Percentiles rank a stretch among this genome's conserved stretches.
Conservation (phyloP, 2,329 filamentous ascomycete species). For the Clonostachys solani region DNA sequence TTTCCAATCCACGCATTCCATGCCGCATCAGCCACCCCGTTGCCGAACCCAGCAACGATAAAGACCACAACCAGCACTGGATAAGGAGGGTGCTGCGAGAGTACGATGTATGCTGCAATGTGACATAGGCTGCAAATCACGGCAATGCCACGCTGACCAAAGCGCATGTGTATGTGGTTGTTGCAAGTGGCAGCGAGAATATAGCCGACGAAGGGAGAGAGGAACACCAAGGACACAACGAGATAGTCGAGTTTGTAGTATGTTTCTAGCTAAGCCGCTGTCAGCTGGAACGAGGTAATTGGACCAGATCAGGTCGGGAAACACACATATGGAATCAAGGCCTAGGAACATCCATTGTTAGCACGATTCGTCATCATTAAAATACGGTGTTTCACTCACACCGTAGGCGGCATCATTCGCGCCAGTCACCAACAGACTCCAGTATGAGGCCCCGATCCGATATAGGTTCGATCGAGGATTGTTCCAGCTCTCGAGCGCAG, state of each 20-base stretch:
- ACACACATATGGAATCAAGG: slow-evolving; percentile 47
- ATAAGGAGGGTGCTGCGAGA: background rate
- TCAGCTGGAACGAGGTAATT: too few relatives aligned
- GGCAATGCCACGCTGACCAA: background rate
- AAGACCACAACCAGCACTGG: background rate
- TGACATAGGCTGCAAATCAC: background rate
- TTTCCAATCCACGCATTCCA: background rate
- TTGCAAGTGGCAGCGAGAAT: background rate
- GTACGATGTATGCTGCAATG: background rate
- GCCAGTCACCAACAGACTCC: slow-evolving; percentile 53
- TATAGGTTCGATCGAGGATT: slow-evolving; percentile 40
- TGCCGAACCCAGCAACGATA: background rate
- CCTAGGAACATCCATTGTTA: slow-evolving; percentile 19
- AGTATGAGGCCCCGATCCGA: slow-evolving; percentile 49
- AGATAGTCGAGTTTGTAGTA: background rate
- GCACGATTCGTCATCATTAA: background rate
- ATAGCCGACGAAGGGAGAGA: background rate
- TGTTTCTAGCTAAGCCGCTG: background rate
- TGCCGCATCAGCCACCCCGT: background rate
- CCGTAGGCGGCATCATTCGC: slow-evolving; percentile 56
- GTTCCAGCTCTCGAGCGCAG: slow-evolving; percentile 36
- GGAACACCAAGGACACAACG: background rate
- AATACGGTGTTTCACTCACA: slow-evolving; percentile 26
- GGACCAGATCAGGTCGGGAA: slow-evolving; percentile 2
- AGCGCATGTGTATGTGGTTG: background rate